A percentile compares a stretch with the other conserved stretches of the same genome.
Conservation (phyloP, 176 grass and related monocot genomes). For the Rhynchospora breviuscula region DNA sequence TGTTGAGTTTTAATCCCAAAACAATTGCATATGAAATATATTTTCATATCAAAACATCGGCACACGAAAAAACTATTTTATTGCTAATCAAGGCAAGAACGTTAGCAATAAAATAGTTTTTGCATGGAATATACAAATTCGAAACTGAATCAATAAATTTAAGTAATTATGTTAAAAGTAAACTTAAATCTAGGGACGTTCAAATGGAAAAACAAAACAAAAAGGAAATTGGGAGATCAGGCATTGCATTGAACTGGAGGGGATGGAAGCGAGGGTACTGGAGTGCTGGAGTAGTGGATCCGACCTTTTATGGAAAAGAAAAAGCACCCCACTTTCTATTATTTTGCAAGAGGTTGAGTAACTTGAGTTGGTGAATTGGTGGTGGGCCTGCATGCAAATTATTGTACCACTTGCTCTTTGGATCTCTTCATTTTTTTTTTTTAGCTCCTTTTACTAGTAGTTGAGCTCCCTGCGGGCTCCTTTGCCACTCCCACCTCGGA, state of each 20-base stretch:
- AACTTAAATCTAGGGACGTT: too few relatives aligned
- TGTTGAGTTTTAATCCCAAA: too few relatives aligned
- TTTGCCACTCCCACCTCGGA: background rate
- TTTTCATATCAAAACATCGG: too few relatives aligned
- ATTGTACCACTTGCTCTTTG: background rate
- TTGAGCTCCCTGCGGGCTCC: background rate
- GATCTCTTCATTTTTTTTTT: background rate
- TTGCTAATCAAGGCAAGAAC: too few relatives aligned
- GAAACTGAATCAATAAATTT: too few relatives aligned
- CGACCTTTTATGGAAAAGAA: background rate
- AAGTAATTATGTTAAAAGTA: too few relatives aligned
- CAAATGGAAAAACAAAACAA: too few relatives aligned
- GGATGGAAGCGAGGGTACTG: background rate
- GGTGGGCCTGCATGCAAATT: background rate
- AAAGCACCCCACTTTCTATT: conserved; percentile 3
- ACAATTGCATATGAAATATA: too few relatives aligned
- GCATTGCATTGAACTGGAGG: background rate
- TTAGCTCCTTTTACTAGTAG: background rate
- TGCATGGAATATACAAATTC: too few relatives aligned
- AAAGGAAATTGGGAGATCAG: background rate
- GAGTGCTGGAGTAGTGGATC: background rate
- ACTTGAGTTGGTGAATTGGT: background rate
- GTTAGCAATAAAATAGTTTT: too few relatives aligned
- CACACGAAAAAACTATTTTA: too few relatives aligned
- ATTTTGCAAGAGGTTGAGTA: background rate